Evolutionary conservation across 345 rosid genomes (phyloP).

Genomic region (Linum usitatissimum): DNA sequence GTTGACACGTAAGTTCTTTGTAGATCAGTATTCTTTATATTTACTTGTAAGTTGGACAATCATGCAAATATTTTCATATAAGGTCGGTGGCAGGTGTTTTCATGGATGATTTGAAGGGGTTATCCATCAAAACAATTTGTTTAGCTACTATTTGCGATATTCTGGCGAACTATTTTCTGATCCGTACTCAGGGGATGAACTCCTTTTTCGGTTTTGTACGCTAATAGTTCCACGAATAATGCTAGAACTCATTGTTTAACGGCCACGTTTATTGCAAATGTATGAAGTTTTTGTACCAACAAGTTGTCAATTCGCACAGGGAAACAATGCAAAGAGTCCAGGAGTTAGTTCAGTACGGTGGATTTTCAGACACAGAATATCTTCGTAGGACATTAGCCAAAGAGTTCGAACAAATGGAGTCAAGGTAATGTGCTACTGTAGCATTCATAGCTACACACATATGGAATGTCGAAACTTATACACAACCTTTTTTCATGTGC

Average conservation of each 20-base stretch:
- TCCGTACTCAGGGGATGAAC: not conserved
- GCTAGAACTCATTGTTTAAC: not conserved
- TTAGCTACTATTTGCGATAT: not conserved
- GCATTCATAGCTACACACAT: too few relatives aligned
- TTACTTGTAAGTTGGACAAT: too few relatives aligned
- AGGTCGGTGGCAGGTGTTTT: too few relatives aligned
- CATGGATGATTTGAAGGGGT: not conserved
- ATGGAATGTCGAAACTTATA: not conserved
- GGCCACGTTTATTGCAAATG: not conserved
- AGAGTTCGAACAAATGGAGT: constrained; percentile 74
- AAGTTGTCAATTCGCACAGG: constrained; percentile 23
- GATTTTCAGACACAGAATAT: constrained; percentile 17
- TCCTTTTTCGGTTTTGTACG: not conserved
- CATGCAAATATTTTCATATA: too few relatives aligned
- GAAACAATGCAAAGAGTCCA: constrained; percentile 59
- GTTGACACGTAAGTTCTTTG: constrained; percentile 54
- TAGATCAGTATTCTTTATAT: not conserved
- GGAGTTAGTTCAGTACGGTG: constrained; percentile 39
- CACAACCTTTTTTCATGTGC: not conserved
- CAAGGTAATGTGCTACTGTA: constrained; percentile 29
- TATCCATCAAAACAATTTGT: not conserved
- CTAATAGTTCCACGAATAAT: not conserved
- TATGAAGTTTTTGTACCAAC: too few relatives aligned
- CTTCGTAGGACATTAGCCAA: constrained; percentile 51
- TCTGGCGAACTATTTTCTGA: not conserved